Evolutionary conservation across 257 asterid species (phyloP).

Genomic region (Paulownia fortunei): DNA sequence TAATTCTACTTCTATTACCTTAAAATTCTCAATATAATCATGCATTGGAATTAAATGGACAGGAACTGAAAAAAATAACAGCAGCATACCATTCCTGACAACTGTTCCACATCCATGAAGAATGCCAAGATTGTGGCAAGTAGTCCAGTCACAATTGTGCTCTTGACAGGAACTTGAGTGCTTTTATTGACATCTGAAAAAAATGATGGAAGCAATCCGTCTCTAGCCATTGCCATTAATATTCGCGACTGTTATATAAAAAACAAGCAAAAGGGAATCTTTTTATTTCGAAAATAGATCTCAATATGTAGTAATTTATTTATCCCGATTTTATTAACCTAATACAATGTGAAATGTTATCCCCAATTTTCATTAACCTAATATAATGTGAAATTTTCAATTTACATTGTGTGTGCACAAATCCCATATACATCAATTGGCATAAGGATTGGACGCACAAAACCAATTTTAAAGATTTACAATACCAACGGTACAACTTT

Average conservation of each 20-base stretch:
- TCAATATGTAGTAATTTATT: not conserved
- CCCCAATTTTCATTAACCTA: not conserved
- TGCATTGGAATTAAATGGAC: not conserved
- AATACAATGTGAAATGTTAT: not conserved
- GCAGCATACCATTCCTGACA: constrained; percentile 86
- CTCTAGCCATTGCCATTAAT: constrained; percentile 98
- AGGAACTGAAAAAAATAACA: constrained; percentile 7
- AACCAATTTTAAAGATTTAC: too few species aligned
- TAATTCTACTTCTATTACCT: not conserved
- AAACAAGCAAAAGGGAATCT: constrained; percentile 9
- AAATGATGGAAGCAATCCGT: constrained; percentile 92
- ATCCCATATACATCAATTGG: not conserved
- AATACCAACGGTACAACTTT: too few species aligned
- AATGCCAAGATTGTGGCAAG: constrained; percentile 79
- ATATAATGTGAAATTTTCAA: not conserved
- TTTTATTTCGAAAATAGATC: not conserved
- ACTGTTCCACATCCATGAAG: constrained; percentile 91
- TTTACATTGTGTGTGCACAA: not conserved
- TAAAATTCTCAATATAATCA: not conserved
- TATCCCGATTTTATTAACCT: not conserved
- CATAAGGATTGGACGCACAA: not conserved
- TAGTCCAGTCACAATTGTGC: constrained; percentile 81
- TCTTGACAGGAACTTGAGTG: constrained; percentile 85
- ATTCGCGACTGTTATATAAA: constrained; percentile 71
- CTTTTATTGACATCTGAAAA: constrained; percentile 76